Percentiles rank a stretch among this genome's conserved stretches.
Evolutionary conservation across 1,284 basidiomycete genomes (phyloP).

Genomic region (Puccinia coronata): DNA sequence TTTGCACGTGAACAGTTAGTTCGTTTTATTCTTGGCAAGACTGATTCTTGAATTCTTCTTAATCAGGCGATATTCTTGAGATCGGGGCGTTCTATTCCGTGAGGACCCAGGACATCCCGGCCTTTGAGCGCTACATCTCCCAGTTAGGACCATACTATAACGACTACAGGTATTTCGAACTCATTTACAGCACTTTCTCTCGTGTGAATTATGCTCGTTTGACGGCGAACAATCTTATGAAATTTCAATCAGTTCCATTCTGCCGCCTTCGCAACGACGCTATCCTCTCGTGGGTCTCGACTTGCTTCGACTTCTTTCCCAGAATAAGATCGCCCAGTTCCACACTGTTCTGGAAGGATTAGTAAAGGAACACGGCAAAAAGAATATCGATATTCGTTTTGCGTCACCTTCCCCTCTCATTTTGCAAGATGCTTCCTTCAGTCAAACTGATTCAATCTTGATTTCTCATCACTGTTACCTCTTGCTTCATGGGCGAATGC

Average conservation of each 20-base stretch:
- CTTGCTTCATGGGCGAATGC: background rate
- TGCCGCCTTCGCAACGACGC: slow-evolving; percentile 81
- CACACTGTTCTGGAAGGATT: slow-evolving; percentile 86
- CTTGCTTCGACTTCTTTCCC: slow-evolving; percentile 88
- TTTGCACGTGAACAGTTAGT: background rate
- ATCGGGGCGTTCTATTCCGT: slow-evolving; percentile 93
- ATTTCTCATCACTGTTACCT: background rate
- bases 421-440: background rate
- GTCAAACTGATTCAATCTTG: background rate
- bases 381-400: slow-evolving; percentile 53
- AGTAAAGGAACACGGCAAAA: slow-evolving; percentile 47
- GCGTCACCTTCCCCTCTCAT: background rate
- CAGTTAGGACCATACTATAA: slow-evolving; percentile 90
- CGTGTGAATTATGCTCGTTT: background rate
- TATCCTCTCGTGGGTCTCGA: slow-evolving; percentile 87
- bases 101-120: slow-evolving; percentile 78
- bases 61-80: slow-evolving; percentile 84
- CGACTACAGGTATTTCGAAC: slow-evolving; percentile 68
- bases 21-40: background rate
- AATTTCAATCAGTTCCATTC: slow-evolving; percentile 63
- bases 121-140: slow-evolving; percentile 92
- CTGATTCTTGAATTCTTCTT: slow-evolving; percentile 52
- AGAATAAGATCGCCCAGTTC: slow-evolving; percentile 96
- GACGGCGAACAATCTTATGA: slow-evolving; percentile 24
- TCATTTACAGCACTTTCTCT: background rate